phyloP scores from a whole-genome alignment of 176 grass and related monocot genomes.

The Cenchrus fungigraminus region DNA sequence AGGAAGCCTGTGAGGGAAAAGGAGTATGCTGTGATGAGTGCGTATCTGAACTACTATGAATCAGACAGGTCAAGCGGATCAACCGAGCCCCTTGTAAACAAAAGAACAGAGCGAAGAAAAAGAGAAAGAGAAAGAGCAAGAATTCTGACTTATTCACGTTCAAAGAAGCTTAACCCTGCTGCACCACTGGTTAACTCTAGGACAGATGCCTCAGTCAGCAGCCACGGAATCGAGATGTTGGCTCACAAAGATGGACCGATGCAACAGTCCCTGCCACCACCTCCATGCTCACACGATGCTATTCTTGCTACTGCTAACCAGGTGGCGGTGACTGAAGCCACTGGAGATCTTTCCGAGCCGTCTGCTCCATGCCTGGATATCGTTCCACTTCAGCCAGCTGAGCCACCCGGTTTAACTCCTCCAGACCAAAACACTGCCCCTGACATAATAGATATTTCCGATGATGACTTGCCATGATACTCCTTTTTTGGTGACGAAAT shows the following conservation, averaged over 20 bases:
- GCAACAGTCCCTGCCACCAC: not conserved
- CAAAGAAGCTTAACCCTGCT: slow-evolving; percentile 32
- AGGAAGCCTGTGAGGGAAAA: slow-evolving; percentile 27
- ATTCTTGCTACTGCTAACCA: not conserved
- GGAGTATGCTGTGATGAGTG: slow-evolving; percentile 48
- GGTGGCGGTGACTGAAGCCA: not conserved
- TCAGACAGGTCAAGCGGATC: slow-evolving; percentile 68
- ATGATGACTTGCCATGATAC: slow-evolving; percentile 46
- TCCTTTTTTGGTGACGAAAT: not conserved
- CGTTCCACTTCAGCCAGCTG: slow-evolving; percentile 32
- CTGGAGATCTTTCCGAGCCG: not conserved
- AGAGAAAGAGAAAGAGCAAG: slow-evolving; percentile 21
- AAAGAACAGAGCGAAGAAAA: slow-evolving; percentile 67
- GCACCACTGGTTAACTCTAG: not conserved
- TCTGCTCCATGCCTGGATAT: slow-evolving; percentile 21
- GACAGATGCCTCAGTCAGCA: not conserved
- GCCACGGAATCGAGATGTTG: slow-evolving; percentile 10
- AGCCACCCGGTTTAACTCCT: not conserved
- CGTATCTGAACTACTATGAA: slow-evolving; percentile 65
- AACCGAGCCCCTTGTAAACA: slow-evolving; percentile 61
- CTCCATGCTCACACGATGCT: not conserved
- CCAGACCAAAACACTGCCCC: slow-evolving; percentile 9
- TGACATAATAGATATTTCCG: slow-evolving; percentile 49
- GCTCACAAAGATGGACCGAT: not conserved
- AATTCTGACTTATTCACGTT: slow-evolving; percentile 30